These are phyloP conservation scores for Cajanus cajan DNA, from an alignment of 306 rosid genomes.

Conservation along the genomic window DNA sequence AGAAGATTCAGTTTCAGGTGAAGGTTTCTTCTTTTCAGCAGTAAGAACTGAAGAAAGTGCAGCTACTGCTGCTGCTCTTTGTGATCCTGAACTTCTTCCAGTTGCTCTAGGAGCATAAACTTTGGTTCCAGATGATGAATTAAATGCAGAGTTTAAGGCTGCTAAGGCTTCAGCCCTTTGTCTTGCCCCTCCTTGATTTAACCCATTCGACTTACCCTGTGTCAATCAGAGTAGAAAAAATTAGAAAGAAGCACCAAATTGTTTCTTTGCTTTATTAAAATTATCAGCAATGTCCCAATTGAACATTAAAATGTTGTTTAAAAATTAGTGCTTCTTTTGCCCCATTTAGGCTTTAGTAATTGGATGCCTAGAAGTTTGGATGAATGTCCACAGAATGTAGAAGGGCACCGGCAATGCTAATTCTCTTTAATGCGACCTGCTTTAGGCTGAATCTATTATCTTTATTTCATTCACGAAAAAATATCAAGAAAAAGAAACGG, in stretches of 20 bases:
- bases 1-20: slow-evolving; percentile 76
- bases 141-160: slow-evolving; percentile 85
- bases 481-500: background rate
- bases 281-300: background rate
- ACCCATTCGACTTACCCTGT: slow-evolving; percentile 72
- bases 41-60: slow-evolving; percentile 93
- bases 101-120: slow-evolving; percentile 49
- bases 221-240: slow-evolving; percentile 29
- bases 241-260: slow-evolving; percentile 20
- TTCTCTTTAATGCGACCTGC: background rate
- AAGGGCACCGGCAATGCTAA: background rate
- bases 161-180: slow-evolving; percentile 99
- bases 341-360: background rate
- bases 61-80: slow-evolving; percentile 98
- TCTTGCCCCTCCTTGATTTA: slow-evolving; percentile 75
- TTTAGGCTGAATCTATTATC: background rate
- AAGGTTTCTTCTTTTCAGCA: slow-evolving; percentile 75
- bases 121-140: slow-evolving; percentile 57
- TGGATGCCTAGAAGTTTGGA: background rate
- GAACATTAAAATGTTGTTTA: background rate
- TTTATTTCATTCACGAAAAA: background rate
- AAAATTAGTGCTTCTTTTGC: background rate
- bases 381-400: background rate
- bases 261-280: slow-evolving; percentile 1
- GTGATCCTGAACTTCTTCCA: slow-evolving; percentile 72